Percentiles rank a stretch among this genome's conserved stretches.
These are phyloP conservation scores for Urochloa ruziziensis DNA, from an alignment of 176 grass and related monocot species.

Conservation along the genomic window DNA sequence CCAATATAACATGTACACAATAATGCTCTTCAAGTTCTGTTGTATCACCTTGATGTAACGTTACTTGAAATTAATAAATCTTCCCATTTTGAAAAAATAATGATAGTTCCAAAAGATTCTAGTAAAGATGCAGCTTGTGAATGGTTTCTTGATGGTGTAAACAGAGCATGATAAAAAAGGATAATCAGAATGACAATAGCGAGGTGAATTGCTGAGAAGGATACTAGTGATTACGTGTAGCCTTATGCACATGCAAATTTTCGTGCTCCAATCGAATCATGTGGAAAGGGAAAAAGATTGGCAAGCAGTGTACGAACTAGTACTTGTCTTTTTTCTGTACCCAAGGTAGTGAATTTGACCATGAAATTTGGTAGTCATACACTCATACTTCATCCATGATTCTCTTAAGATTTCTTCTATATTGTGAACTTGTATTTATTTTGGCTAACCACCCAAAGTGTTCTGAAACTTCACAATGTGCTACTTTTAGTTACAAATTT, in stretches of 20 bases:
- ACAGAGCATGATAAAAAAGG: not conserved
- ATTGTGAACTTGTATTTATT: not conserved
- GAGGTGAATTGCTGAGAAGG: not conserved
- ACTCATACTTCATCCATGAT: slow-evolving; percentile 1
- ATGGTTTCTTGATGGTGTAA: not conserved
- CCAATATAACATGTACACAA: not conserved
- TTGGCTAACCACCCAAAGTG: slow-evolving; percentile 3
- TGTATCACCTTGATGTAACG: too few species aligned
- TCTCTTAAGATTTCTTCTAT: not conserved
- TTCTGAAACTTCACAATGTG: not conserved
- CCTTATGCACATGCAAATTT: not conserved
- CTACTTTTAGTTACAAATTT: not conserved
- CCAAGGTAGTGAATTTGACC: not conserved
- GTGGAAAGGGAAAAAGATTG: not conserved
- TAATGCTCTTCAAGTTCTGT: too few species aligned
- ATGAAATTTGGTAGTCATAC: not conserved
- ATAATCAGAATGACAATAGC: slow-evolving; percentile 20
- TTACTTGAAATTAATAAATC: too few species aligned
- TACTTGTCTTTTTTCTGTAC: not conserved
- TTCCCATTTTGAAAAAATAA: too few species aligned
- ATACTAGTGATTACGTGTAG: not conserved
- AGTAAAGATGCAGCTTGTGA: not conserved
- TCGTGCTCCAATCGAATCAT: not conserved
- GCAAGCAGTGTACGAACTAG: not conserved
- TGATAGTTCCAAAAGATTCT: not conserved